A percentile compares a stretch with the other conserved stretches of the same genome.
These are phyloP conservation scores for Debaryomycetaceae sp. DNA, from an alignment of 1,139 yeast genomes.

Conservation along the genomic window DNA sequence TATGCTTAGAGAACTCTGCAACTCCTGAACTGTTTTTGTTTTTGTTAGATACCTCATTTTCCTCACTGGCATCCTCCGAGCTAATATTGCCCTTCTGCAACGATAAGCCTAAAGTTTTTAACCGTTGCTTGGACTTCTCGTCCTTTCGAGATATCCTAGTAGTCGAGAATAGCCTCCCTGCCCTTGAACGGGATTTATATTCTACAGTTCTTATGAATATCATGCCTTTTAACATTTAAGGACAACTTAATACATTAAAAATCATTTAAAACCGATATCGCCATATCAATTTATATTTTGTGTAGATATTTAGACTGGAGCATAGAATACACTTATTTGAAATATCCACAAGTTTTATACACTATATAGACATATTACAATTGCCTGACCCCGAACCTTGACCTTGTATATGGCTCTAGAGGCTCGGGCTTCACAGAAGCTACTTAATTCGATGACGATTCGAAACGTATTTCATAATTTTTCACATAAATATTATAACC, in stretches of 20 bases:
- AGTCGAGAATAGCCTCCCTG: slow-evolving; percentile 5
- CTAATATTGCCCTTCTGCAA: slow-evolving; percentile 30
- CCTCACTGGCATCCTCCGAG: slow-evolving; percentile 10
- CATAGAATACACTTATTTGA: too few relatives aligned
- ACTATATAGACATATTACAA: too few relatives aligned
- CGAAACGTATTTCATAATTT: too few relatives aligned
- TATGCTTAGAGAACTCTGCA: slow-evolving; percentile 2
- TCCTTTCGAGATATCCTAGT: slow-evolving; percentile 13
- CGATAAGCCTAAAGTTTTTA: slow-evolving; percentile 25
- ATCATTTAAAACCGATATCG: not conserved
- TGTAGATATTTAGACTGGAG: too few relatives aligned
- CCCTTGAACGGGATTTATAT: not conserved
- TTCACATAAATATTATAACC: not conserved
- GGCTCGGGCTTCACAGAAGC: too few relatives aligned
- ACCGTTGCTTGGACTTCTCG: slow-evolving; percentile 25
- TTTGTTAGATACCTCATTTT: slow-evolving; percentile 5
- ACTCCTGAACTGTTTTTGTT: slow-evolving; percentile 3
- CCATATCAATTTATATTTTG: not conserved
- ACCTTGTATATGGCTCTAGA: too few relatives aligned
- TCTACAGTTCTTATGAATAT: not conserved
- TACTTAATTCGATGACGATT: too few relatives aligned
- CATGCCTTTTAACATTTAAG: not conserved
- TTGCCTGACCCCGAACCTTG: too few relatives aligned
- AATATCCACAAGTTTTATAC: too few relatives aligned
- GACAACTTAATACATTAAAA: not conserved